A percentile compares a stretch with the other conserved stretches of the same genome.
These are phyloP conservation scores for Fusarium tricinctum DNA, from an alignment of 2,329 filamentous ascomycete genomes.

Conservation along the genomic window DNA sequence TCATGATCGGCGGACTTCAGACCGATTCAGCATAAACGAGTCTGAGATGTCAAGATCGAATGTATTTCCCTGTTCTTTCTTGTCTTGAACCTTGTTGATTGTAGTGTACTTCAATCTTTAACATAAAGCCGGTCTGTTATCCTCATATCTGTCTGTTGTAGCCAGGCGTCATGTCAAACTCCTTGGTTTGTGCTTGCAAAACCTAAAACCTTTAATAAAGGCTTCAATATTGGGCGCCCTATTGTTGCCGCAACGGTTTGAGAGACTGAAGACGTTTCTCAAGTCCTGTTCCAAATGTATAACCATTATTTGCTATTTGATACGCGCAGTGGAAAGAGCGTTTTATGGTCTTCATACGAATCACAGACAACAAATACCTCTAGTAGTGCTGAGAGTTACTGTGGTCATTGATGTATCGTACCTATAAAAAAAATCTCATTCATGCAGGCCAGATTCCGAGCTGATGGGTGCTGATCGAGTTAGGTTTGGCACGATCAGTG, in stretches of 20 bases:
- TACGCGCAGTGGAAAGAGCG: neutral
- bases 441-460: constrained; percentile 19
- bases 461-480: constrained; percentile 21
- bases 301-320: constrained; percentile 7
- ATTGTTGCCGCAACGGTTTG: constrained; percentile 10
- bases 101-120: neutral
- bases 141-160: neutral
- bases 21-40: constrained; percentile 27
- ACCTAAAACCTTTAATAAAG: constrained; percentile 13
- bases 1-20: constrained; percentile 8
- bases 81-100: neutral
- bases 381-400: no score
- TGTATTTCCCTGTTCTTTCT: constrained; percentile 3
- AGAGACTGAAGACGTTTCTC: constrained; percentile 23
- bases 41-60: constrained; percentile 9
- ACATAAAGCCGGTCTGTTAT: neutral
- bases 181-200: constrained; percentile 1
- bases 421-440: no score
- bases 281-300: constrained; percentile 39
- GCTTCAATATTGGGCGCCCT: neutral
- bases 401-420: no score
- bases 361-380: no score
- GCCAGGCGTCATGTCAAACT: neutral
- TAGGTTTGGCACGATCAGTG: constrained; percentile 26
- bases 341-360: no score